Base-by-base conservation (phyloP, 305 asterid genomes). In the Fraxinus paxiana region DNA sequence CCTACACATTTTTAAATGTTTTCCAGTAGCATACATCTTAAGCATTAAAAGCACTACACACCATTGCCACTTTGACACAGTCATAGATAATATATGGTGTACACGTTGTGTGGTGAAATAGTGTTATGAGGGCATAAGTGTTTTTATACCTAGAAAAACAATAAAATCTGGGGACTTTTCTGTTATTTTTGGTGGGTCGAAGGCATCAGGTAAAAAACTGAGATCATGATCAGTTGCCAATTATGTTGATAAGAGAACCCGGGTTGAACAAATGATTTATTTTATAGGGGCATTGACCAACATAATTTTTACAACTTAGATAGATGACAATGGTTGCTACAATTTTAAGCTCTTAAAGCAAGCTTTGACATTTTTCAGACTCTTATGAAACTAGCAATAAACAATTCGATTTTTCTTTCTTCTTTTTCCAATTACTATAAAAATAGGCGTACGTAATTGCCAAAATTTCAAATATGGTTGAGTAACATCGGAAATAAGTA, bases 1-100 rank as follows among this genome's bases (percentile, higher is more conserved):
- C 77, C 24, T 22, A 9, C 80, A 83, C 73, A 79, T 61, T 65
- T 41, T 79, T 80, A 74, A 78, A 24, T 84, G 73, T 77, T 33
- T 15, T 8, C 73, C 35, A 6, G 9, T 15, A 22, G 15, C 41
- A 75, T 75, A 18, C 37, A 26, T 75, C 63, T 17, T 75, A 46
- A 75, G 41, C 65, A 41, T 13, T 75, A 20, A 43, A 75, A 38
- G 61, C 13, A 43, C 8, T 22, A 0, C 31, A 26, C 22, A 30
- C 74, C 38, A 67, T 30, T 4, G 8, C 35, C 28, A 18, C 41
- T 67, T 24, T 67, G 33, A 22, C 71, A 20, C 8, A 22, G 31
- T 61, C 33, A 22, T 59, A 22, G 70, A 59, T 20, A 59, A 18
- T 59, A 59, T 8, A 20, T 65, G 73, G 10, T 10, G 35, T 65